These are phyloP conservation scores for Venturia oleaginea DNA, from an alignment of 2,329 filamentous ascomycete species.

Conservation along the genomic window DNA sequence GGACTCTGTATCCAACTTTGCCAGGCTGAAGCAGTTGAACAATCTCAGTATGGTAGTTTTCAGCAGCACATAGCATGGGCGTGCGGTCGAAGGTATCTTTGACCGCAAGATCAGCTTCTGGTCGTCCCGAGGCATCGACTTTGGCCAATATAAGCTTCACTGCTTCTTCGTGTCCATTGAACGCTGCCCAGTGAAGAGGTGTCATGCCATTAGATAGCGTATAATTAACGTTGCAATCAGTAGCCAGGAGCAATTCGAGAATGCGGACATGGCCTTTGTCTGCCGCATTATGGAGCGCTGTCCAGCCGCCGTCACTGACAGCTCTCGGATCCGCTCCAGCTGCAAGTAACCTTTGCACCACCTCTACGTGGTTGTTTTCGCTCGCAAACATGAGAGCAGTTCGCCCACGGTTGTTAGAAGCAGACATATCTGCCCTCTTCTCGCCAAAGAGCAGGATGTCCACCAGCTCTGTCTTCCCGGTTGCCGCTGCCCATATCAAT, in stretches of 20 bases:
- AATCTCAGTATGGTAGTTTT: conserved; percentile 31
- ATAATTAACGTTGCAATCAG: conserved; percentile 19
- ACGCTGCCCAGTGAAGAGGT: conserved; percentile 29
- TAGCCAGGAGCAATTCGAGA: conserved; percentile 12
- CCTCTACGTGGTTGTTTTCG: conserved; percentile 24
- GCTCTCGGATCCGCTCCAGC: conserved; percentile 23
- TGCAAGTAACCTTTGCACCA: conserved; percentile 23
- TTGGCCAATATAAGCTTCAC: conserved; percentile 27
- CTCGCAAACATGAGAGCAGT: conserved; percentile 26
- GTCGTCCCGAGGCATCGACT: conserved; percentile 15
- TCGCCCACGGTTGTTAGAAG: conserved; percentile 27
- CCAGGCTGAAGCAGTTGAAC: conserved; percentile 34
- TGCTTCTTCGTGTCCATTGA: conserved; percentile 27
- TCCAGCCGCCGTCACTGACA: conserved; percentile 20
- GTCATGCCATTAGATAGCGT: conserved; percentile 27
- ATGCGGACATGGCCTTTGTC: conserved; percentile 13
- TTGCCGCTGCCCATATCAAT: conserved; percentile 13
- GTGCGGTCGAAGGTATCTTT: conserved; percentile 38
- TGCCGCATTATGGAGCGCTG: conserved; percentile 20
- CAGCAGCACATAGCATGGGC: conserved; percentile 34
- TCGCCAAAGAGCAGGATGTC: conserved; percentile 6
- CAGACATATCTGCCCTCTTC: conserved; percentile 22
- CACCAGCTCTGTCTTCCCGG: conserved; percentile 11
- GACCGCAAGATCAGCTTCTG: conserved; percentile 27
- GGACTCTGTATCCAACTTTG: conserved; percentile 29